Evolutionary conservation across 495 filamentous ascomycete species (phyloP).

Genomic region (Penicillium subrubescens): DNA sequence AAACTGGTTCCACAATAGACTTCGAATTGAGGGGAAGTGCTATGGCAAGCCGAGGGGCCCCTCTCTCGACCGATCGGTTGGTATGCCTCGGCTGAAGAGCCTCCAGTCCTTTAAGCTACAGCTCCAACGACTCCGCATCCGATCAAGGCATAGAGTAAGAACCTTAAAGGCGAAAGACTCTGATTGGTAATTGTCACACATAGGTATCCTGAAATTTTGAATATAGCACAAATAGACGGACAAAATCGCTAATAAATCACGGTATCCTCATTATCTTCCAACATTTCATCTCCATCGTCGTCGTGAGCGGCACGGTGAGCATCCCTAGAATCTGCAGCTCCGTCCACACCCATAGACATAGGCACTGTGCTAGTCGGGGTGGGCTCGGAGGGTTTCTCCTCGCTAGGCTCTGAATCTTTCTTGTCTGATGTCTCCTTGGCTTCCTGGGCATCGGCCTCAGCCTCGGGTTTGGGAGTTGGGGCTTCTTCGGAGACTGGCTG

Average conservation of each 20-base stretch:
- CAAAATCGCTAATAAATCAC: constrained; percentile 71
- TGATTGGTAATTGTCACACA: background rate
- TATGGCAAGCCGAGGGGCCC: constrained; percentile 6
- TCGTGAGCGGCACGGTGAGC: constrained; percentile 33
- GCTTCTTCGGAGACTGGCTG: constrained; percentile 13
- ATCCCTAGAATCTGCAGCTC: constrained; percentile 21
- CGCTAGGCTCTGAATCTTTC: constrained; percentile 31
- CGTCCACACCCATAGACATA: constrained; percentile 17
- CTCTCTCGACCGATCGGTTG: constrained; percentile 4
- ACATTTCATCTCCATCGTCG: constrained; percentile 67
- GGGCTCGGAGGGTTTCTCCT: constrained; percentile 26
- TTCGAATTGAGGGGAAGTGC: background rate
- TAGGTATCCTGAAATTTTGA: background rate
- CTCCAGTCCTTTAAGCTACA: background rate
- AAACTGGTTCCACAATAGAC: background rate
- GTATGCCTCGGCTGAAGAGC: constrained; percentile 12
- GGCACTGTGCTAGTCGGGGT: constrained; percentile 6
- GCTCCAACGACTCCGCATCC: background rate
- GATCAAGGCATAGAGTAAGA: background rate
- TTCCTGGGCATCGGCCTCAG: constrained; percentile 24
- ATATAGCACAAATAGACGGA: background rate
- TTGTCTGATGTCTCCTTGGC: constrained; percentile 27
- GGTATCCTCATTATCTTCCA: constrained; percentile 80
- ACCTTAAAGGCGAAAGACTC: background rate
- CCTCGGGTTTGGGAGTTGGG: constrained; percentile 18